Conservation (phyloP, 1,284 basidiomycete genomes). For the Tetrapyrgos nigripes region DNA sequence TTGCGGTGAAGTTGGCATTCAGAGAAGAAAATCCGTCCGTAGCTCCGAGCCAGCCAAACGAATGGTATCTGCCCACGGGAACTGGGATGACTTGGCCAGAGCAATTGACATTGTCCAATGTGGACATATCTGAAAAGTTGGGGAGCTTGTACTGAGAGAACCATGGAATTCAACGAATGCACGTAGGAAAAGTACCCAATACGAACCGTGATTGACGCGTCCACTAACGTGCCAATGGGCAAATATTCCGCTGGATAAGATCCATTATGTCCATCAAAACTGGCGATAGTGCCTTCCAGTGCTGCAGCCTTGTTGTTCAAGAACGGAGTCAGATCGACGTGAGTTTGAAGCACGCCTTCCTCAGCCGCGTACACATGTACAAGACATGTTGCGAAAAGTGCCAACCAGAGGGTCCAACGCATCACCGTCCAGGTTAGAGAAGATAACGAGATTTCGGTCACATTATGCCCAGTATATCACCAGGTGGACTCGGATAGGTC, state of each 20-base stretch:
- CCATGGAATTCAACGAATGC: not conserved
- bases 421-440: not conserved
- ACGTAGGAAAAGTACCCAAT: not conserved
- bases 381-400: not conserved
- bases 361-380: not conserved
- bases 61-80: conserved; percentile 12
- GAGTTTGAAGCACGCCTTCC: conserved; percentile 5
- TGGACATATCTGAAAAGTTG: conserved; percentile 14
- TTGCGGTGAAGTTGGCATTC: conserved; percentile 18
- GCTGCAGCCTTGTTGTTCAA: conserved; percentile 20
- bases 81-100: conserved; percentile 10
- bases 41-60: conserved; percentile 20
- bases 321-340: conserved; percentile 12
- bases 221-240: conserved; percentile 13
- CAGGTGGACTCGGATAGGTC: too few relatives aligned
- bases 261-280: conserved; percentile 17
- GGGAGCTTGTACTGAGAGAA: conserved; percentile 11
- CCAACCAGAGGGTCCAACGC: not conserved
- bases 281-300: conserved; percentile 9
- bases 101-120: conserved; percentile 17
- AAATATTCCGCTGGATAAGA: conserved; percentile 20
- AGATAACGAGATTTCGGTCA: not conserved
- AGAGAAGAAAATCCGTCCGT: conserved; percentile 19
- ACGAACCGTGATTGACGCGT: conserved; percentile 13
- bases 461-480: not conserved